Conservation (phyloP, 1,284 basidiomycete genomes). For the Moesziomyces parantarcticus region DNA sequence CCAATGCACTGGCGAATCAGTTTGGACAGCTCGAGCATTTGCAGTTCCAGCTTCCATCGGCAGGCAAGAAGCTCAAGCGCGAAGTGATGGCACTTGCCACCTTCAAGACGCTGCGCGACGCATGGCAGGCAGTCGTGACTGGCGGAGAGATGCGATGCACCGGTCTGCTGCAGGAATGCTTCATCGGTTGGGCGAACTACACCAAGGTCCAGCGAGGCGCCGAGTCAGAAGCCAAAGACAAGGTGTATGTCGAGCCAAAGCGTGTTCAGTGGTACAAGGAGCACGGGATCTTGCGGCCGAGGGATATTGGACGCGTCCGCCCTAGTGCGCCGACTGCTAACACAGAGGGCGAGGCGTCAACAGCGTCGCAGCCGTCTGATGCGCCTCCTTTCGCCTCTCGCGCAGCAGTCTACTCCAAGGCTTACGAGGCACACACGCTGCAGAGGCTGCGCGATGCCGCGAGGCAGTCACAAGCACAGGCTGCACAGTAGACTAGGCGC, state of each 20-base stretch:
- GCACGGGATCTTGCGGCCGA: slow-evolving; percentile 19
- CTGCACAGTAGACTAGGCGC: slow-evolving; percentile 13
- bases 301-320: slow-evolving; percentile 33
- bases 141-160: slow-evolving; percentile 56
- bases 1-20: slow-evolving; percentile 18
- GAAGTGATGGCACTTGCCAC: slow-evolving; percentile 54
- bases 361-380: background rate
- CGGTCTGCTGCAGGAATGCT: slow-evolving; percentile 55
- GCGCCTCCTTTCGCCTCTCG: background rate
- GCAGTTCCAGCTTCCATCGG: slow-evolving; percentile 31
- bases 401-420: slow-evolving; percentile 25
- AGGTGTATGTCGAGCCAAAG: slow-evolving; percentile 36
- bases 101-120: slow-evolving; percentile 47
- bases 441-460: slow-evolving; percentile 29
- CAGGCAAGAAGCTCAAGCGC: slow-evolving; percentile 40
- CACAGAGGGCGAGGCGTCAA: background rate
- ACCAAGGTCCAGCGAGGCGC: slow-evolving; percentile 8
- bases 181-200: slow-evolving; percentile 58
- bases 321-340: background rate
- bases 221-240: slow-evolving; percentile 23
- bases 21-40: slow-evolving; percentile 54
- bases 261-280: slow-evolving; percentile 34
- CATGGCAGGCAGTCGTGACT: slow-evolving; percentile 53
- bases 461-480: slow-evolving; percentile 17
- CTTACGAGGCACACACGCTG: slow-evolving; percentile 26